phyloP scores from a whole-genome alignment of 805 yeast genomes.

The Yamadazyma endophytica region DNA sequence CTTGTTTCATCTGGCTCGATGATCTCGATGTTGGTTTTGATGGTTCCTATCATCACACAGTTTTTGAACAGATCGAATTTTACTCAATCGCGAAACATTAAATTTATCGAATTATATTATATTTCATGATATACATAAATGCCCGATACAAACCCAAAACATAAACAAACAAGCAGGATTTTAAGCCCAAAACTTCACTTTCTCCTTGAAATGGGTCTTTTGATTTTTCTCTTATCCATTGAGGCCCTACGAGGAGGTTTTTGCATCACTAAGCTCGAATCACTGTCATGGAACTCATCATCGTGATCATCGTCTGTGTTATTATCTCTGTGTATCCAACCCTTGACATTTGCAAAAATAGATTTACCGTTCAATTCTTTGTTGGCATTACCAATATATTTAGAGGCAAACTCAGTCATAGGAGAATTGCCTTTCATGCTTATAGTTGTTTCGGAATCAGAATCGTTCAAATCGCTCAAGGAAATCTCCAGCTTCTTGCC shows the following conservation, averaged over 20 bases:
- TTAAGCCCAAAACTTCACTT: no score
- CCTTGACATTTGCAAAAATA: constrained; percentile 37
- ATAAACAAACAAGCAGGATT: no score
- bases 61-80: no score
- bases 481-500: constrained; percentile 34
- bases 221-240: constrained; percentile 8
- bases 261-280: constrained; percentile 7
- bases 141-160: no score
- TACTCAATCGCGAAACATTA: no score
- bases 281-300: constrained; percentile 20
- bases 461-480: constrained; percentile 13
- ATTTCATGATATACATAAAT: no score
- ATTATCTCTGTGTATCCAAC: constrained; percentile 34
- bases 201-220: constrained; percentile 13
- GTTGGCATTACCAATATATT: constrained; percentile 55
- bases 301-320: constrained; percentile 21
- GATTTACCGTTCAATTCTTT: constrained; percentile 32
- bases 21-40: no score
- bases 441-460: constrained; percentile 14
- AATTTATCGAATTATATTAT: no score
- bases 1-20: not conserved
- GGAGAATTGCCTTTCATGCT: constrained; percentile 41
- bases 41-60: no score
- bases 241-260: constrained; percentile 8
- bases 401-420: constrained; percentile 63